Evolutionary conservation across 2,329 filamentous ascomycete species (phyloP), one percentile per base, ranked within the genome.

Genomic region (Volutella citrinella): DNA sequence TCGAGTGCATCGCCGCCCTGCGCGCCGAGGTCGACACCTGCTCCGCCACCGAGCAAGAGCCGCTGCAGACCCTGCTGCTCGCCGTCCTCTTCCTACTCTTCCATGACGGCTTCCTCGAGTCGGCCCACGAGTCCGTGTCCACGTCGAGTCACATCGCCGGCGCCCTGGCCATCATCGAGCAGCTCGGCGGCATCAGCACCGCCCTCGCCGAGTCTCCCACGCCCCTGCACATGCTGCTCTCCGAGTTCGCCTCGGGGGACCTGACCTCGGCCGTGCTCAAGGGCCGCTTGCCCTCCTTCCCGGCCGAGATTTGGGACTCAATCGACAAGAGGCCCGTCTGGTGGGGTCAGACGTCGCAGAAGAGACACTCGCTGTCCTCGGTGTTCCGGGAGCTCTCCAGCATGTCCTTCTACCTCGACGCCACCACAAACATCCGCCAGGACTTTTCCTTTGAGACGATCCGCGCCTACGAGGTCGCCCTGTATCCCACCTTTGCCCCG

Each of bases 41-140:
- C 16, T 61, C 58, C 13, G 43, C 54, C 10, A 43, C 55, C 2
- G 54, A 58, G 8, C 8, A 8, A 22, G 54, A 55, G 0, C 56
- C 61, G 4, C 40, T 68, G 3, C 56, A 50, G 5, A 53, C 43
- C 0, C 32, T 60, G 0, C 27, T 69, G 1, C 60, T 68, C 17
- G 64, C 64, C 4, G 66, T 69, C 16, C 51, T 69, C 2, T 43
- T 69, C 1, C 57, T 69, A 1, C 66, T 66, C 38, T 65, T 69
- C 8, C 51, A 64, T 14, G 62, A 65, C 16, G 63, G 62, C 2
- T 61, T 62, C 22, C 51, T 65, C 4, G 60, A 64, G n/a, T 49
- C 48, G 14, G 48, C 43, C 1, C 47, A 54, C 8, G 46, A 56
- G 6, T 55, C 50, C 1, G 51, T 56, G 2, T 63, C 61, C 0